Percentiles rank a stretch among this genome's conserved stretches.
These are phyloP conservation scores for Apiotrichum gamsii DNA, from an alignment of 1,284 basidiomycete species.

Conservation along the genomic window DNA sequence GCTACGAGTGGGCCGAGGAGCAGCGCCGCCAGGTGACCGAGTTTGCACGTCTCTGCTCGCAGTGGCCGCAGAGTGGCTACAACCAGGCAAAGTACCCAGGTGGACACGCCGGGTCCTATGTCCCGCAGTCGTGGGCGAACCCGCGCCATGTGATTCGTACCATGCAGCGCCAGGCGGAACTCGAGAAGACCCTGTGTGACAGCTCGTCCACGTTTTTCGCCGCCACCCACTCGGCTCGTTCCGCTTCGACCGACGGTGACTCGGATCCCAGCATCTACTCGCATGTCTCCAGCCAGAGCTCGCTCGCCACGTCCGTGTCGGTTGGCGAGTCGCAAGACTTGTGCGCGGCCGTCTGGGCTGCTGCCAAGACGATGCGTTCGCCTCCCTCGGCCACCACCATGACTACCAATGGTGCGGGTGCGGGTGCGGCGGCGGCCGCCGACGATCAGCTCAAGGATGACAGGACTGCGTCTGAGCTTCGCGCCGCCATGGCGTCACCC, in stretches of 20 bases:
- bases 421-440: too few relatives aligned
- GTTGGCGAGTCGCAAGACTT: constrained; percentile 1
- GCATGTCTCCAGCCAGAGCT: constrained; percentile 18
- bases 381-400: neutral
- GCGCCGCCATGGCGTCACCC: constrained; percentile 35
- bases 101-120: constrained; percentile 47
- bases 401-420: too few relatives aligned
- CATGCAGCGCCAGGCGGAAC: constrained; percentile 57
- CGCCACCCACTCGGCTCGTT: constrained; percentile 10
- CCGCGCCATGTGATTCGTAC: constrained; percentile 60
- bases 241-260: constrained; percentile 19
- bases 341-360: constrained; percentile 17
- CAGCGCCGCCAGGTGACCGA: constrained; percentile 31
- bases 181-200: constrained; percentile 31
- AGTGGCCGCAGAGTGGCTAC: constrained; percentile 74
- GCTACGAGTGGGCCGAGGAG: constrained; percentile 32
- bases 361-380: neutral
- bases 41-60: constrained; percentile 47
- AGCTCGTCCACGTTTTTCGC: constrained; percentile 24
- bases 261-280: constrained; percentile 21
- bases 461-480: constrained; percentile 28
- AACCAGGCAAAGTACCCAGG: constrained; percentile 58
- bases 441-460: constrained; percentile 9
- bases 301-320: constrained; percentile 17
- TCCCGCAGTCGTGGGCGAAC: constrained; percentile 63